Evolutionary conservation across 2,329 filamentous ascomycete species (phyloP), one percentile per base, ranked within the genome.

Genomic region (Fusarium mangiferae): DNA sequence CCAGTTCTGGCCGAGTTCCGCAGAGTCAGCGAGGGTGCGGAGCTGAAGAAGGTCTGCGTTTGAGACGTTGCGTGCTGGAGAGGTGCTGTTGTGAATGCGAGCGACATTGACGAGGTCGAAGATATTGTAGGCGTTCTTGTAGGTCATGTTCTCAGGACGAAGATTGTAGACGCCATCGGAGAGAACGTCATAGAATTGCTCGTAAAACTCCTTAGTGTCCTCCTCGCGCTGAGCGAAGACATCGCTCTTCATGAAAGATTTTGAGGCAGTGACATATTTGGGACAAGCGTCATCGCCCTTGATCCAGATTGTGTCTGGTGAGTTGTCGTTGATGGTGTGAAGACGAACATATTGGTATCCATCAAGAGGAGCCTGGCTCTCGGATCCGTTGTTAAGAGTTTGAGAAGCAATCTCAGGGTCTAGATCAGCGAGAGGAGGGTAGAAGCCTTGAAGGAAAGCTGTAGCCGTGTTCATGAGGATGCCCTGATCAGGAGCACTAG

Each of bases 71-170:
- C 73, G 75, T 11, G 80, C 79, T 1, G 75, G 69, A 2, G 80
- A 80, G 1, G 80, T 79, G 28, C 58, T 68, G 48, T 80, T 79
- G 67, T 82, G 80, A 46, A 82, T 82, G 49, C 78, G 79, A 2
- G 81, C 81, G 12, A 81, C 80, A 51, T 82, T 82, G 56, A 82
- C 70, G 22, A 82, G 77, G 44, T 82, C 81, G n/a, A 81, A 82
- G 49, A 82, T 81, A 56, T 80, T 77, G 66, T 81, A 82, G 26
- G 81, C 81, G 41, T 82, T 81, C 45, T 66, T 74, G 70, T 82
- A 82, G 2, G 78, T 81, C 76, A 82, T 78, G 68, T 82, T 77
- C 51, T 78, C 77, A 0, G 76, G 73, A 57, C 70, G 69, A 46
- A 78, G 65, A 72, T 82, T 79, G 65, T 81, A 82, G 4, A 82